Conservation (phyloP, 2,329 filamentous ascomycete species). For the Neurospora sp. region DNA sequence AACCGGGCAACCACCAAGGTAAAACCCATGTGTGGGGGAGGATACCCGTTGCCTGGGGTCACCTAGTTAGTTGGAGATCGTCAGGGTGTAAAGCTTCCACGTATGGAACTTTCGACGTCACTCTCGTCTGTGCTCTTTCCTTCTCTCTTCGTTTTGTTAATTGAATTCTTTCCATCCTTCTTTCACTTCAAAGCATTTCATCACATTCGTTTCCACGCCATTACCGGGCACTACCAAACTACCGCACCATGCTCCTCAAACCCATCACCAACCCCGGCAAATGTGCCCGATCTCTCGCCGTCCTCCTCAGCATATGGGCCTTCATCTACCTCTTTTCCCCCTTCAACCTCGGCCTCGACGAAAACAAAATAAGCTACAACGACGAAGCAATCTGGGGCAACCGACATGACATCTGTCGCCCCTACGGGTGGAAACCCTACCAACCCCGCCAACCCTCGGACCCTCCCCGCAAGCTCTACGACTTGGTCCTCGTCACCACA, state of each 20-base stretch:
- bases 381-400: background rate
- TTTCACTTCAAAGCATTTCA: background rate
- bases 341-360: background rate
- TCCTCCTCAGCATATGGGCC: background rate
- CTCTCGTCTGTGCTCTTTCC: background rate
- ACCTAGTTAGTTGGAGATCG: background rate
- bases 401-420: constrained; percentile 22
- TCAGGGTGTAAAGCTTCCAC: background rate
- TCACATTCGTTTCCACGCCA: background rate
- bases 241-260: background rate
- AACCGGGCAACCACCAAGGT: background rate
- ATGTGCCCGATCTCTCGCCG: background rate
- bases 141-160: background rate
- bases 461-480: constrained; percentile 42
- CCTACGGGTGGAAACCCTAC: constrained; percentile 30
- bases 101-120: background rate
- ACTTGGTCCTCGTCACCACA: constrained; percentile 52
- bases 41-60: background rate
- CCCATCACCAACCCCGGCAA: background rate
- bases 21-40: background rate
- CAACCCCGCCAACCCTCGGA: constrained; percentile 7
- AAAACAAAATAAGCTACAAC: background rate
- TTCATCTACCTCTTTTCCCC: background rate
- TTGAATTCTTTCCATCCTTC: background rate
- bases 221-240: background rate